Percentiles rank a stretch among this genome's conserved stretches.
These are phyloP conservation scores for Linum trigynum DNA, from an alignment of 345 rosid species.

Conservation along the genomic window DNA sequence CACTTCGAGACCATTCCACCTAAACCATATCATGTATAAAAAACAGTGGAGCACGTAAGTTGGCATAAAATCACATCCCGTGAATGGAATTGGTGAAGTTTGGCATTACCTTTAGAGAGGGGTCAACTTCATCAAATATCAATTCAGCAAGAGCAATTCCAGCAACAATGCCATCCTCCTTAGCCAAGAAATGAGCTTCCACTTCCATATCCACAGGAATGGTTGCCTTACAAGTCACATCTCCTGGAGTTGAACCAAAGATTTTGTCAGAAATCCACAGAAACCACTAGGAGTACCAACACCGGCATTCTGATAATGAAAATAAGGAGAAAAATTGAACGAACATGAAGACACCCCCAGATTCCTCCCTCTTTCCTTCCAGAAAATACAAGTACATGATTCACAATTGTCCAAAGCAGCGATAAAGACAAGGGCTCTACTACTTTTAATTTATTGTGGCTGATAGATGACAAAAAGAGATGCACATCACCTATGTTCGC, in stretches of 20 bases:
- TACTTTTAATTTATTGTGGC: no score
- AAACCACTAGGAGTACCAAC: no score
- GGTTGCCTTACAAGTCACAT: conserved; percentile 91
- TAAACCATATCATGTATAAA: conserved; percentile 19
- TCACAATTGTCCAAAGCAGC: no score
- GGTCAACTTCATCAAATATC: conserved; percentile 82
- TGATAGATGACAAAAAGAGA: background rate
- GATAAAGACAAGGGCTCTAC: background rate
- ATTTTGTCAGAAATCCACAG: conserved; percentile 7
- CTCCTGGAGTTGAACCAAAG: conserved; percentile 44
- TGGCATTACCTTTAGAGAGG: conserved; percentile 55
- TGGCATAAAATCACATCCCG: conserved; percentile 10
- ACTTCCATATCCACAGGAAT: conserved; percentile 76
- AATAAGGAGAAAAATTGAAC: no score
- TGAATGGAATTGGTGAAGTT: background rate
- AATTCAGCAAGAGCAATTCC: conserved; percentile 74
- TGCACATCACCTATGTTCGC: conserved; percentile 61
- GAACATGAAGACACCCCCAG: no score
- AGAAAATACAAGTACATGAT: background rate
- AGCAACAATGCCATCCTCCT: conserved; percentile 86
- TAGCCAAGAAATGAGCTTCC: conserved; percentile 85
- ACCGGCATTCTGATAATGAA: background rate
- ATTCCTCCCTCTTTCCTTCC: no score
- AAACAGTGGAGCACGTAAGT: conserved; percentile 13
- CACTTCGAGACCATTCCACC: conserved; percentile 81